These are phyloP conservation scores for Leavenworthia alabamica DNA, from an alignment of 345 rosid genomes.

Conservation along the genomic window DNA sequence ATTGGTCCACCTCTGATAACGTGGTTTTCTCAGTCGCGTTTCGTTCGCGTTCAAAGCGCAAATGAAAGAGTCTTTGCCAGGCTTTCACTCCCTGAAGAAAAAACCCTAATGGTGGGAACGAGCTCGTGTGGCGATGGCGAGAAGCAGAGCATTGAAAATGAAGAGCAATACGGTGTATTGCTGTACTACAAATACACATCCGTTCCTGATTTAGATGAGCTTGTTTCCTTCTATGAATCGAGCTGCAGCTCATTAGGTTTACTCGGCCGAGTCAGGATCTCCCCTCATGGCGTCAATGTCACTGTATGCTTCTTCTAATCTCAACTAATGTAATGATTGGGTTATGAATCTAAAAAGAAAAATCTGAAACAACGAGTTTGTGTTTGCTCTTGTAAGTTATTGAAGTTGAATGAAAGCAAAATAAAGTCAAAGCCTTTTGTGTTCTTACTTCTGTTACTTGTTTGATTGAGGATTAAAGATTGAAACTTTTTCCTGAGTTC, in stretches of 20 bases:
- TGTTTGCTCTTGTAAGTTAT: background rate
- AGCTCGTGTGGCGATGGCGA: constrained; percentile 23
- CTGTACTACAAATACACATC: constrained; percentile 68
- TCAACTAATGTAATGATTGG: background rate
- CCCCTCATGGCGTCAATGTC: constrained; percentile 78
- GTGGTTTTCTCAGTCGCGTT: background rate
- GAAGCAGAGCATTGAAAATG: constrained; percentile 20
- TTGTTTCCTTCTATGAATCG: constrained; percentile 65
- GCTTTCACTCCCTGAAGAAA: background rate
- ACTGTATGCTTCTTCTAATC: constrained; percentile 49
- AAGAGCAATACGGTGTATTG: constrained; percentile 54
- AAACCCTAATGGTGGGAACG: constrained; percentile 33
- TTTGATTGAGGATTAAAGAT: background rate
- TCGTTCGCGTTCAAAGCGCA: background rate
- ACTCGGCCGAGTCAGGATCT: constrained; percentile 84
- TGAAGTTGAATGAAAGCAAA: background rate
- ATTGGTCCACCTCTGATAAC: background rate
- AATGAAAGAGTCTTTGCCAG: background rate
- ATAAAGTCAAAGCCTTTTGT: constrained; percentile 4
- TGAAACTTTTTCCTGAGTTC: constrained; percentile 3
- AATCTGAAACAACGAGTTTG: background rate
- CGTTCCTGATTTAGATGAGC: constrained; percentile 53
- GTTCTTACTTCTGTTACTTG: background rate
- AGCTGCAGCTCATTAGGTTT: constrained; percentile 64
- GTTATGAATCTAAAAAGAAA: background rate